phyloP scores from a whole-genome alignment of 106 monocot species.

The Cymbidium sinense region DNA sequence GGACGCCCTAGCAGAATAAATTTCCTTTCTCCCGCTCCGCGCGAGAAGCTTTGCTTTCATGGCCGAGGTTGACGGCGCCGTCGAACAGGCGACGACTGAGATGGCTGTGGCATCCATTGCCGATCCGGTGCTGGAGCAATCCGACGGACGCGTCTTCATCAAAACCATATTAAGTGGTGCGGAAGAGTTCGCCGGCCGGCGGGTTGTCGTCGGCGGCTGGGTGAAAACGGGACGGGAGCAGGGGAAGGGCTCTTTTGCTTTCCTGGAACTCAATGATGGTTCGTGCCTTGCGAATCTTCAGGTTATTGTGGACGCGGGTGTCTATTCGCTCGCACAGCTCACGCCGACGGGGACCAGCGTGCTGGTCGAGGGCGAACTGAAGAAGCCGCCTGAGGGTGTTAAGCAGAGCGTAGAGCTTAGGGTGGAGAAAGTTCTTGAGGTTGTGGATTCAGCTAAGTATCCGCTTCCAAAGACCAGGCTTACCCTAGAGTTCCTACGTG shows the following conservation, averaged over 20 bases:
- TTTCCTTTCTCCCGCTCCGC: background rate
- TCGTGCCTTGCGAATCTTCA: conserved; percentile 79
- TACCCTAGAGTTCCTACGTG: conserved; percentile 74
- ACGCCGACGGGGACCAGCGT: conserved; percentile 75
- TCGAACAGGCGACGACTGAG: background rate
- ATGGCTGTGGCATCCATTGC: conserved; percentile 10
- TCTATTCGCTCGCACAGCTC: conserved; percentile 51
- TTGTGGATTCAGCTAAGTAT: conserved; percentile 60
- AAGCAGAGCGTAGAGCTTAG: conserved; percentile 76
- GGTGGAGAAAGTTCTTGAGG: conserved; percentile 58
- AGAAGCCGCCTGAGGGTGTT: conserved; percentile 79
- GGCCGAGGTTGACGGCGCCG: background rate
- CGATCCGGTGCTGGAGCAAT: conserved; percentile 26
- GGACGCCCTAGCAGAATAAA: background rate
- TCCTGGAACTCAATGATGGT: conserved; percentile 94
- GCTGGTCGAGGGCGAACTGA: conserved; percentile 77
- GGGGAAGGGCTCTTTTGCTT: conserved; percentile 89
- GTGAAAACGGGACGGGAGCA: conserved; percentile 94
- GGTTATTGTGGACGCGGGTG: conserved; percentile 71
- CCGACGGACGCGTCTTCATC: conserved; percentile 40
- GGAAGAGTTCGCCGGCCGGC: conserved; percentile 35
- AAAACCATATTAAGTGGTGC: conserved; percentile 33
- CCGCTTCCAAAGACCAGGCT: conserved; percentile 84
- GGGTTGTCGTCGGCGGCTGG: conserved; percentile 84
- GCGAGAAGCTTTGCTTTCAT: background rate